Base-by-base conservation (phyloP, 2,329 filamentous ascomycete genomes). In the Delphinella strobiligena region DNA sequence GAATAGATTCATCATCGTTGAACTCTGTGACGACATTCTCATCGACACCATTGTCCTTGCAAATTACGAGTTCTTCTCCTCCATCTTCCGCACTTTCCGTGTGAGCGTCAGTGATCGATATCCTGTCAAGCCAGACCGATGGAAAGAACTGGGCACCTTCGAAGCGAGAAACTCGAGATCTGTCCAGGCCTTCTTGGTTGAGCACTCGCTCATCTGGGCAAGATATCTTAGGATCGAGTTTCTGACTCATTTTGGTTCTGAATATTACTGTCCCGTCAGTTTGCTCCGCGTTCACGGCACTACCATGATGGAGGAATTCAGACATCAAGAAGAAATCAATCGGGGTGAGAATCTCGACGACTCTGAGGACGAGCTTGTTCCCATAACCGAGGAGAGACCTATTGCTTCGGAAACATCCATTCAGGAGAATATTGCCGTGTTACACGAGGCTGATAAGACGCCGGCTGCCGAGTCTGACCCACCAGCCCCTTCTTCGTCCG, bases 61-160 rank as follows among this genome's bases (percentile, higher is more conserved):
- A 45, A 98, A 98, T 58, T 98, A 93, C 52, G 91, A 98, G 60
- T 98, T 98, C 67, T 98, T 98, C 67, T 94, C 87, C 40, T 95
- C 87, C 56, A 95, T 93, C 73, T 83, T 96, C 51, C 81, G 87
- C 38, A 82, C 80, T 35, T 95, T 98, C 59, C 75, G 83, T 37
- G 78, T 96, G 49, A 93, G 85, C 56, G 89, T 95, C 35, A 93
- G 88, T 42, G 91, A 96, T 62, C 78, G 86, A 41, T 96, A 95
- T 60, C 91, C 91, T 1, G 83, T 91, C 39, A 96, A 95, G 60
- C 61, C 75, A 41, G 88, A 94, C 36, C 85, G 91, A 50, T 98
- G 91, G 91, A 86, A 81, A 49, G 78, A 86, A 32, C 60, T 96
- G 34, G 91, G 87, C 5, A 81, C 78, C 0, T 96, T 91, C 49